Conservation (phyloP, 176 grass and related monocot species). For the Oryza glumipatula region DNA sequence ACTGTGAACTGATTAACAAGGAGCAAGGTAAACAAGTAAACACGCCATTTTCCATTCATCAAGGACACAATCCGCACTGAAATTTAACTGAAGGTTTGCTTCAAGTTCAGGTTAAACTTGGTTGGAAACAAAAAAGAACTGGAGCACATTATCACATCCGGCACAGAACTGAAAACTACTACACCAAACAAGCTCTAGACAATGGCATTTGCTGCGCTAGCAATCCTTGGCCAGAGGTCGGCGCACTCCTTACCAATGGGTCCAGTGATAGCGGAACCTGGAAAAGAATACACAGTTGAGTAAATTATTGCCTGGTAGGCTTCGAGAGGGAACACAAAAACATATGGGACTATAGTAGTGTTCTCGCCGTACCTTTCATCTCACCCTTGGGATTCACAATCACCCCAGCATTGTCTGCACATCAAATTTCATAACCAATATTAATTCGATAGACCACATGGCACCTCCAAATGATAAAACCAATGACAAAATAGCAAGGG, state of each 20-base stretch:
- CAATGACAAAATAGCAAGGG: neutral
- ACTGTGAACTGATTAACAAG: no score
- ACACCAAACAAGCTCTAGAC: constrained; percentile 53
- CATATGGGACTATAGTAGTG: no score
- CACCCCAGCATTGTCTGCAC: constrained; percentile 67
- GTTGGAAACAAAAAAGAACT: neutral
- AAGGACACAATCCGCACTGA: neutral
- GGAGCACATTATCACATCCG: neutral
- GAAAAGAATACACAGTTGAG: neutral
- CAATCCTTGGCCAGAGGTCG: constrained; percentile 70
- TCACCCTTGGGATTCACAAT: constrained; percentile 70
- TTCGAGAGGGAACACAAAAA: neutral
- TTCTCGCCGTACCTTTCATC: constrained; percentile 50
- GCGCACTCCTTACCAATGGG: constrained; percentile 69
- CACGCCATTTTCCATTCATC: neutral
- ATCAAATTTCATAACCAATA: neutral
- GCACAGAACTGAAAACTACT: constrained; percentile 30
- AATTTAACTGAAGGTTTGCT: neutral
- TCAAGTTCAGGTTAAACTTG: neutral
- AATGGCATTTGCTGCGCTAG: constrained; percentile 66
- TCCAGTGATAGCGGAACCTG: constrained; percentile 66
- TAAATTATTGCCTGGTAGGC: neutral
- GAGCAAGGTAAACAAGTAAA: no score
- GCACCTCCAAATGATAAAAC: neutral
- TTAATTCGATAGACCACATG: no score